Conservation (phyloP, 371 early-diverging fungal genomes). For the Rhizomucor miehei region DNA sequence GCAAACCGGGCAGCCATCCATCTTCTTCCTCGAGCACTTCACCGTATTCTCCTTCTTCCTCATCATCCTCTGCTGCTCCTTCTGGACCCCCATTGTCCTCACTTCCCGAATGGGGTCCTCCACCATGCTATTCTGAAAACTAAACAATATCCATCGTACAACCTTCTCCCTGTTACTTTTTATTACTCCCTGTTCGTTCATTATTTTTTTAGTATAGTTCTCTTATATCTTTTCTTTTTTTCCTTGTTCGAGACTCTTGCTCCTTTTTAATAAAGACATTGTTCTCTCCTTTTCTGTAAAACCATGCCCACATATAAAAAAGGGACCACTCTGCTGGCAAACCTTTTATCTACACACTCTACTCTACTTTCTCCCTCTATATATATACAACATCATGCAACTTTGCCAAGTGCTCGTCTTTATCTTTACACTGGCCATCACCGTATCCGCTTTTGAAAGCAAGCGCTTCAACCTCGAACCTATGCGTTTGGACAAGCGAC, state of each 20-base stretch:
- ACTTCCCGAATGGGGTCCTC: slow-evolving; percentile 20
- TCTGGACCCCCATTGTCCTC: slow-evolving; percentile 7
- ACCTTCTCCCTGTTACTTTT: neutral
- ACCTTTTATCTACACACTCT: too few species aligned
- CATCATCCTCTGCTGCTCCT: neutral
- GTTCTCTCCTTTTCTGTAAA: too few species aligned
- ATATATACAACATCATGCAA: too few species aligned
- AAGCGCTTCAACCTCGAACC: slow-evolving; percentile 5
- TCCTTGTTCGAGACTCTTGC: too few species aligned
- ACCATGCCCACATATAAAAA: too few species aligned
- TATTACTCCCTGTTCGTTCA: neutral
- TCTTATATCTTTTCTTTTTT: too few species aligned
- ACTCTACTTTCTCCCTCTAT: too few species aligned
- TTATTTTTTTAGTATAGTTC: neutral
- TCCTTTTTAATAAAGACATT: too few species aligned
- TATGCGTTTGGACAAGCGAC: slow-evolving; percentile 8
- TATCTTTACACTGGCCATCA: neutral
- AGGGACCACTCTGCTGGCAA: too few species aligned
- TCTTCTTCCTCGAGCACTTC: neutral
- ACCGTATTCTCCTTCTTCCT: neutral
- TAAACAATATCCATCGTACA: neutral
- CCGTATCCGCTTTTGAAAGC: slow-evolving; percentile 1
- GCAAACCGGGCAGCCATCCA: neutral
- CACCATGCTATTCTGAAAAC: slow-evolving; percentile 14
- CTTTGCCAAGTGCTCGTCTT: too few species aligned